Evolutionary conservation across 2,329 filamentous ascomycete species (phyloP), one percentile per base, ranked within the genome.

Genomic region (Byssoonygena ceratinophila): DNA sequence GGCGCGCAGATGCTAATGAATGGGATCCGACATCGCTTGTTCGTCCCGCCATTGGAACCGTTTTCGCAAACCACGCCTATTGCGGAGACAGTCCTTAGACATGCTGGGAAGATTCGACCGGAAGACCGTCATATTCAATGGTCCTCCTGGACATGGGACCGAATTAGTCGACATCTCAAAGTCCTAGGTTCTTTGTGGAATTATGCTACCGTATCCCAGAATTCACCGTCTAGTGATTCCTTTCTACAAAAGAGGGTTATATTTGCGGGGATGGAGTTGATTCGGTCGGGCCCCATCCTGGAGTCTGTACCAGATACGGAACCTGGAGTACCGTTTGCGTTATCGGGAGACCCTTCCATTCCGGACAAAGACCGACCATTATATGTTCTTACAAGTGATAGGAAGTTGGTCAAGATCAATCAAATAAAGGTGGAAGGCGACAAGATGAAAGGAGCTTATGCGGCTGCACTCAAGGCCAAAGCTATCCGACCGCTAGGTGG

Each of bases 21-120:
- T 9, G 80, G 79, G 0, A 76, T 97, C 25, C 73, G 76, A 9
- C 68, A 75, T 1, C 74, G 80, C 0, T 58, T 83, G 0, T 89
- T 89, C 61, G 70, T 89, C 0, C 77, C 80, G 1, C 85, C 83
- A 1, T 64, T 78, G n/a, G 59, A 64, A 32, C 65, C 71, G 9
- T 62, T 67, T 6, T 61, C 59, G 6, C 64, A 64, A 39, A 65
- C 61, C 52, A 29, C 29, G 4, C 57, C 64, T 46, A 61, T 58
- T 16, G 61, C 63, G 27, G 64, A 62, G 62, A 27, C 60, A 14
- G 16, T 11, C 6, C 56, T 71, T 16, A 66, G 62, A 5, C 77
- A 84, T 61, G 91, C 91, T 1, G 79, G 80, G 1, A 95, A 95
- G 64, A 79, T 95, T 55, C 79, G 69, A 1, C 78, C 83, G 52